Percentiles rank a stretch among this genome's conserved stretches.
Evolutionary conservation across 805 yeast genomes (phyloP).

Genomic region (Ogataea pilisensis): DNA sequence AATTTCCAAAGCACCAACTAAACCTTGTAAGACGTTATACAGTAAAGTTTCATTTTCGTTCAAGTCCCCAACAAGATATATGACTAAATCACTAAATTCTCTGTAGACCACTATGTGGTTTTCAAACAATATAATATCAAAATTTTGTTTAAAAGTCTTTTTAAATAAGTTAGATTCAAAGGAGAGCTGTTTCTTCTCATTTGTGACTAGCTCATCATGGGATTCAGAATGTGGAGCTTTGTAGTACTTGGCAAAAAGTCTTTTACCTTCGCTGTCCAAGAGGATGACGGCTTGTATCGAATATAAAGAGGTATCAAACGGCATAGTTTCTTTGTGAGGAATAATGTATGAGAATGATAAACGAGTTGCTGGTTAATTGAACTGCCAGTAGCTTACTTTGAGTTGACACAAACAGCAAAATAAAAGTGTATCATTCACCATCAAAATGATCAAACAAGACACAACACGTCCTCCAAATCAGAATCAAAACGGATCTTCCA

Average conservation of each 20-base stretch:
- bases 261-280: constrained; percentile 74
- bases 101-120: constrained; percentile 81
- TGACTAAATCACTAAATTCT: constrained; percentile 69
- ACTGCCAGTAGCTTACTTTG: neutral
- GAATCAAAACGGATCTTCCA: neutral
- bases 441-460: no score
- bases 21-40: constrained; percentile 69
- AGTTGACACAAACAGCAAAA: no score
- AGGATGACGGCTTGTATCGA: constrained; percentile 77
- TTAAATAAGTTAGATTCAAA: constrained; percentile 71
- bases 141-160: constrained; percentile 76
- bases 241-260: constrained; percentile 85
- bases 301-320: constrained; percentile 54
- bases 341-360: neutral
- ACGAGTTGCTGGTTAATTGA: neutral
- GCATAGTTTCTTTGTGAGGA: constrained; percentile 18
- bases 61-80: constrained; percentile 67
- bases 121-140: constrained; percentile 78
- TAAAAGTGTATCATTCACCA: no score
- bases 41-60: constrained; percentile 85
- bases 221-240: constrained; percentile 50
- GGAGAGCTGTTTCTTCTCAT: constrained; percentile 57
- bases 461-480: neutral
- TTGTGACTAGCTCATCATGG: constrained; percentile 29
- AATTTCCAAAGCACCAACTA: constrained; percentile 77